These are phyloP conservation scores for Neurospora intermedia DNA, from an alignment of 495 filamentous ascomycete genomes.

Conservation along the genomic window DNA sequence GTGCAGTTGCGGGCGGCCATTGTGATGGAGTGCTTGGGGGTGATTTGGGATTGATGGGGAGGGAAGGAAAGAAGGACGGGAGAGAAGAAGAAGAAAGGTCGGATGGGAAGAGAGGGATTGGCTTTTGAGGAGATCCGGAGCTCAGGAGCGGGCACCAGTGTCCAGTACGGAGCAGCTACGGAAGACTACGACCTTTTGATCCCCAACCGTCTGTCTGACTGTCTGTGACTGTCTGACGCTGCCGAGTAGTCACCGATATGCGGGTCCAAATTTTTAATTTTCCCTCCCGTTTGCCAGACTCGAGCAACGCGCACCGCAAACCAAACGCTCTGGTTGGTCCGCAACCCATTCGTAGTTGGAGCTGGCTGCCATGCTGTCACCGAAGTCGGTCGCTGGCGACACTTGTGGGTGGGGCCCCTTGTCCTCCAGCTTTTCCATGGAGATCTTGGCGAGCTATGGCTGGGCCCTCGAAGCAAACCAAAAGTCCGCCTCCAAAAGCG, in stretches of 20 bases:
- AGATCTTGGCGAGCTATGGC: not conserved
- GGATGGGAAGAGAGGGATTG: not conserved
- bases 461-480: not conserved
- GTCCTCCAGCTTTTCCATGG: not conserved
- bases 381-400: conserved; percentile 6
- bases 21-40: conserved; percentile 34
- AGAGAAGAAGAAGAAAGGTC: not conserved
- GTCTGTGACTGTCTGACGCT: conserved; percentile 1
- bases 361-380: not conserved
- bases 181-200: not conserved
- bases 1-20: conserved; percentile 84
- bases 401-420: conserved; percentile 7
- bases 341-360: not conserved
- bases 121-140: conserved; percentile 11
- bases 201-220: conserved; percentile 19
- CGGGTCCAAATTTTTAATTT: conserved; percentile 22
- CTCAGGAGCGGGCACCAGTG: not conserved
- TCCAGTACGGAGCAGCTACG: not conserved
- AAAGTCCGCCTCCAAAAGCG: not conserved
- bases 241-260: conserved; percentile 7
- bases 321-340: not conserved
- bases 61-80: conserved; percentile 13
- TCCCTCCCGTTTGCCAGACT: conserved; percentile 8
- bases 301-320: not conserved
- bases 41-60: conserved; percentile 10